Conservation (phyloP, 2,329 filamentous ascomycete species). For the Penicillium aurantiogriseum region DNA sequence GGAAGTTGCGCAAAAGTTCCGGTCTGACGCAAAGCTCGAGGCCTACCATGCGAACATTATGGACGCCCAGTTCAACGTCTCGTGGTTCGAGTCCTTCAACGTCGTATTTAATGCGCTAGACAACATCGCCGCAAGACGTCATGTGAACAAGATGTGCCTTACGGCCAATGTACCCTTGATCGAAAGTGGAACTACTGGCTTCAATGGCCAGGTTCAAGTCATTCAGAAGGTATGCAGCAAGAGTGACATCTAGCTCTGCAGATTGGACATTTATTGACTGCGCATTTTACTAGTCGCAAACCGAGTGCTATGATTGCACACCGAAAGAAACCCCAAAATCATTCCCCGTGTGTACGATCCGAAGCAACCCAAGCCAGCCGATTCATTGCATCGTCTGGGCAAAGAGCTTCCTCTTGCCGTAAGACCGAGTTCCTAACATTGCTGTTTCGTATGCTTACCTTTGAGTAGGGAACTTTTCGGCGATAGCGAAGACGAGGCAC, state of each 20-base stretch:
- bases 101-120: conserved; percentile 97
- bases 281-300: conserved; percentile 58
- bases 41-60: conserved; percentile 96
- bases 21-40: conserved; percentile 79
- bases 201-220: conserved; percentile 95
- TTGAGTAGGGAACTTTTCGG: conserved; percentile 75
- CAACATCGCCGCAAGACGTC: conserved; percentile 87
- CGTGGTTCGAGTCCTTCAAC: conserved; percentile 80
- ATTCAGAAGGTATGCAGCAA: conserved; percentile 70
- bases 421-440: conserved; percentile 6
- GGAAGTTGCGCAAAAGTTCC: conserved; percentile 86
- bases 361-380: conserved; percentile 91
- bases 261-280: neutral
- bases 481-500: conserved; percentile 78
- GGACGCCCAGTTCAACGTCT: conserved; percentile 77
- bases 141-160: conserved; percentile 97
- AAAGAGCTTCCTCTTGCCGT: conserved; percentile 90
- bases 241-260: neutral
- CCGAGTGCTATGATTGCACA: conserved; percentile 95
- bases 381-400: conserved; percentile 99
- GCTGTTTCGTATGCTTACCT: conserved; percentile 23
- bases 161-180: conserved; percentile 86
- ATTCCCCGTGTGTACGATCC: conserved; percentile 94
- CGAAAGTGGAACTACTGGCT: conserved; percentile 95
- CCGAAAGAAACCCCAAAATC: conserved; percentile 87